Conservation (phyloP, 2,329 filamentous ascomycete species). For the Paraphaeosphaeria sporulosa region DNA sequence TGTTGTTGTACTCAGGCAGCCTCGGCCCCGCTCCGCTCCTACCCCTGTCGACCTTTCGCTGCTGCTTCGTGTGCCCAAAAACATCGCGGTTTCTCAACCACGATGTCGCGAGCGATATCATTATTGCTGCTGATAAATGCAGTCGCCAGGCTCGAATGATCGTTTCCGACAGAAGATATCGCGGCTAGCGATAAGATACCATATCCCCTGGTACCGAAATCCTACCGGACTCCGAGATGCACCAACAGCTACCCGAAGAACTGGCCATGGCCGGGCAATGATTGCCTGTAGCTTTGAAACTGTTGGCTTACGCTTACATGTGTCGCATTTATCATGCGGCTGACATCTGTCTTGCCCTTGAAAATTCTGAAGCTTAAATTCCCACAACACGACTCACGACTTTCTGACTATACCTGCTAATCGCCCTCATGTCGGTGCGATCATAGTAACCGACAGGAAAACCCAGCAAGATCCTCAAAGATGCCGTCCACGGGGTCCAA, state of each 20-base stretch:
- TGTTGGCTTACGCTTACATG: neutral
- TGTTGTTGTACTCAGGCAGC: slow-evolving; percentile 2
- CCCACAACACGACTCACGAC: neutral
- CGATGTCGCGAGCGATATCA: neutral
- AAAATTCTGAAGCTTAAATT: neutral
- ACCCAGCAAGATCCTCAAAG: neutral
- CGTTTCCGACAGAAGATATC: neutral
- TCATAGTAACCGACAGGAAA: neutral
- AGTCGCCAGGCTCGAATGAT: neutral
- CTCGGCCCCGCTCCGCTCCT: slow-evolving; percentile 3
- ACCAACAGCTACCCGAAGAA: slow-evolving; percentile 6
- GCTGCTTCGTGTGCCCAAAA: neutral
- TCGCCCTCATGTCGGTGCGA: neutral
- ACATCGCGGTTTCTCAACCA: neutral
- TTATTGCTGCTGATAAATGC: neutral
- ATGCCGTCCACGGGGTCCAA: slow-evolving; percentile 23
- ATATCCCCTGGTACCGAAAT: neutral
- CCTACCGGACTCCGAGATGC: slow-evolving; percentile 10
- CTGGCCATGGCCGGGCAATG: neutral
- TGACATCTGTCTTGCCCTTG: neutral
- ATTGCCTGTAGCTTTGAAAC: neutral
- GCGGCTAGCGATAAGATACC: neutral
- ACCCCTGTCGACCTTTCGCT: neutral
- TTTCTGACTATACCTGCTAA: neutral
- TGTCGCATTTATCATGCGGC: neutral